phyloP scores from a whole-genome alignment of 257 asterid genomes.

The Solanum tarijense region DNA sequence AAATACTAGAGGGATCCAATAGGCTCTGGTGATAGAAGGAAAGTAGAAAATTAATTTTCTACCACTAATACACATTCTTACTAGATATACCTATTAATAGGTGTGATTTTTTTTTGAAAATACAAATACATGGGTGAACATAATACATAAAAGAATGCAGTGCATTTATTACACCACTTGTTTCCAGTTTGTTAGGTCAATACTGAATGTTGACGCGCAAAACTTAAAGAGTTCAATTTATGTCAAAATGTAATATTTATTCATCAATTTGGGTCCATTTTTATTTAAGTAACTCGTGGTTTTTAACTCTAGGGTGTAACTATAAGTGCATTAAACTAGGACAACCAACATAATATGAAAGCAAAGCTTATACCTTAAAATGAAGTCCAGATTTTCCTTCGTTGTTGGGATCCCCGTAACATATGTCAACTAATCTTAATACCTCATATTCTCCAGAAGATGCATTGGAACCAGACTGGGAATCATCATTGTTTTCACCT shows the following conservation, averaged over 20 bases:
- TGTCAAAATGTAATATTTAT: background rate
- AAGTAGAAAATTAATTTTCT: background rate
- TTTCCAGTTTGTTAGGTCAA: background rate
- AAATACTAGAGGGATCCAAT: background rate
- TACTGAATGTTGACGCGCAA: background rate
- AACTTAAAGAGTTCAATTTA: background rate
- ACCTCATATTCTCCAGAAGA: slow-evolving; percentile 57
- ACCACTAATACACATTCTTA: background rate
- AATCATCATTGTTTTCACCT: slow-evolving; percentile 8
- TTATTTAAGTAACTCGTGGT: background rate
- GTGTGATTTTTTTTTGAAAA: background rate
- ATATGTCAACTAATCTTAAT: slow-evolving; percentile 40
- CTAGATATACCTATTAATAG: background rate
- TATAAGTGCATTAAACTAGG: background rate
- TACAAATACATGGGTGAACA: background rate
- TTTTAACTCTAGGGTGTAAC: background rate
- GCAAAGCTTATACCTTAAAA: slow-evolving; percentile 43
- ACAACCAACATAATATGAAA: background rate
- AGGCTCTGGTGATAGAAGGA: background rate
- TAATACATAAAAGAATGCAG: background rate
- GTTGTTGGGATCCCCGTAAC: slow-evolving; percentile 64
- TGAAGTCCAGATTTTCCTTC: slow-evolving; percentile 46
- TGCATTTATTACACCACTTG: background rate
- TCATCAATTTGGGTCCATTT: background rate
- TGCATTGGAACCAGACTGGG: slow-evolving; percentile 18